Evolutionary conservation across 768 basidiomycete genomes (phyloP).

Genomic region (Hypholoma fasciculare): DNA sequence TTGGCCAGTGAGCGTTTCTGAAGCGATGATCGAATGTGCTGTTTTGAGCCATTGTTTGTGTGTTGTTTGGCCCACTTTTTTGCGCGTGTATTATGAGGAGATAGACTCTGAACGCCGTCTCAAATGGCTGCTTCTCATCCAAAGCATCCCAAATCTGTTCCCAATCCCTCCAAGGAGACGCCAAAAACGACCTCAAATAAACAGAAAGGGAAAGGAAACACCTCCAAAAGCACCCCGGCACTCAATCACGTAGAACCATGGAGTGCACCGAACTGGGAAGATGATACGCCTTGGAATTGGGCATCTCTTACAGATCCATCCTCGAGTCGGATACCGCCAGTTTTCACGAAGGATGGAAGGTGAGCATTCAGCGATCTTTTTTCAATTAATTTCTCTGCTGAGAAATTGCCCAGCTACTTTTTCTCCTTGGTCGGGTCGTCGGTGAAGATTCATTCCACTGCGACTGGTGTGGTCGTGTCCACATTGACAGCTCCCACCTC

Average conservation of each 20-base stretch:
- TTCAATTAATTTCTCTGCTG: background rate
- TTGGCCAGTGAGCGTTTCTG: background rate
- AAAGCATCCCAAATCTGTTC: slow-evolving; percentile 27
- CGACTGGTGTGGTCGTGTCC: slow-evolving; percentile 78
- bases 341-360: slow-evolving; percentile 91
- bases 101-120: slow-evolving; percentile 14
- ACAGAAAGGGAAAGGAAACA: slow-evolving; percentile 48
- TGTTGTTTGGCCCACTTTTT: slow-evolving; percentile 37
- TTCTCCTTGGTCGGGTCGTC: slow-evolving; percentile 82
- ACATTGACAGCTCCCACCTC: slow-evolving; percentile 63
- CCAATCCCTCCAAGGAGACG: slow-evolving; percentile 16
- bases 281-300: slow-evolving; percentile 61
- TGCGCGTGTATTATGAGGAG: slow-evolving; percentile 18
- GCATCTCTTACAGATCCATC: slow-evolving; percentile 67
- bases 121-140: slow-evolving; percentile 45
- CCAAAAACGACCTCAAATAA: slow-evolving; percentile 36
- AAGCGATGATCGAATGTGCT: slow-evolving; percentile 1
- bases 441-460: slow-evolving; percentile 83
- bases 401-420: slow-evolving; percentile 64
- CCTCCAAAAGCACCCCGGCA: slow-evolving; percentile 11
- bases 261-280: slow-evolving; percentile 22
- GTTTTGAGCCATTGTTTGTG: slow-evolving; percentile 26
- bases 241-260: slow-evolving; percentile 12
- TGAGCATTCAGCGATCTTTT: slow-evolving; percentile 28
- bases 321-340: slow-evolving; percentile 62